Base-by-base conservation (phyloP, 768 basidiomycete species). In the Auriscalpium vulgare region DNA sequence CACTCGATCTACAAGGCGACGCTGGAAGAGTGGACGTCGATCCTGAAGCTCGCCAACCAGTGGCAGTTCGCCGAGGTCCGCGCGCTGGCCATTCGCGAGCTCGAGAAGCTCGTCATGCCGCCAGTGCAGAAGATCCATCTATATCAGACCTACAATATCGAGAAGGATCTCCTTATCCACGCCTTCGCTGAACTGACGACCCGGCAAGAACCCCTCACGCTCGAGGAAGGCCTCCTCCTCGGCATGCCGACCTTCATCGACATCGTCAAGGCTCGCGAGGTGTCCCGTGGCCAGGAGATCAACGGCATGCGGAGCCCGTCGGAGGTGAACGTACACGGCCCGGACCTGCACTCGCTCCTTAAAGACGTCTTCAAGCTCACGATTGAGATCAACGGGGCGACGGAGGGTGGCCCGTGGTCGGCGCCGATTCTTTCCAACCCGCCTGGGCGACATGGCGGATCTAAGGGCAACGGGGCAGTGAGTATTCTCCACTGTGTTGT, bases 1-100 rank as follows among this genome's bases (percentile, higher is more conserved):
- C 72, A 73, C 58, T 74, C 71, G 0, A 47, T 69, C 2, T 76
- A 76, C 47, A 66, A 74, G 2, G 75, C 74, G 2, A 65, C 74
- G 0, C 63, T 69, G 1, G 68, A 73, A 0, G 72, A 74, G 10
- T 79, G 78, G 78, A 65, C 70, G 1, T 68, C 66, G 9, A 74
- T 79, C 23, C 64, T 79, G 34, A 55, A 54, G 17, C 67, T 75
- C 10, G 70, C 75, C 9, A 69, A 70, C 21, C 65, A 66, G 36
- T 79, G 74, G 75, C 65, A 68, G 0, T 78, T 78, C 59, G 61
- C 66, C 52, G 68, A 59, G 37, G 71, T 79, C 56, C 73, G 75
- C 35, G 62, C 65, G 17, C 56, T 78, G 44, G 69, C 70, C 1
- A 67, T 77, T 11, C 66, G 71, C 0, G 70, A 76, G 50, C 67